Conservation (phyloP, 495 filamentous ascomycete species). For the Neurospora sp. region DNA sequence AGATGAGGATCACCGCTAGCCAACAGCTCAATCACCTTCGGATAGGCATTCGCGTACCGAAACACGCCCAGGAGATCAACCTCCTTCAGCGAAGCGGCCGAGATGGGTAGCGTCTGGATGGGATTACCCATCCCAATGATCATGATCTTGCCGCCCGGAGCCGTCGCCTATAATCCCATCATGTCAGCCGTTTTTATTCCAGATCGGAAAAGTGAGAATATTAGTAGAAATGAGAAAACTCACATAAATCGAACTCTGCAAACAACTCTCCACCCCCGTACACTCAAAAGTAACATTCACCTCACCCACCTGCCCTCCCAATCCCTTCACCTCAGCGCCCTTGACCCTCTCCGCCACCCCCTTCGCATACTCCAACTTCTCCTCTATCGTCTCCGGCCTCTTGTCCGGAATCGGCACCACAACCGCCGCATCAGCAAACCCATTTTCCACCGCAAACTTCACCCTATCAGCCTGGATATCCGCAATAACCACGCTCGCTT, state of each 20-base stretch:
- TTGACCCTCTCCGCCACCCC: constrained; percentile 46
- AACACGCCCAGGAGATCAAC: constrained; percentile 89
- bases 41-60: constrained; percentile 79
- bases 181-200: neutral
- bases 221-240: no score
- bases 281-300: constrained; percentile 84
- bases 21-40: constrained; percentile 62
- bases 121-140: constrained; percentile 94
- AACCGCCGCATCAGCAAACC: constrained; percentile 52
- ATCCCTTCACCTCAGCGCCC: constrained; percentile 16
- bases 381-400: constrained; percentile 43
- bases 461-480: constrained; percentile 69
- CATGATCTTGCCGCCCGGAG: constrained; percentile 70
- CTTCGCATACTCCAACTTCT: constrained; percentile 51
- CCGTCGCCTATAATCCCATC: constrained; percentile 38
- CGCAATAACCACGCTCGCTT: constrained; percentile 51
- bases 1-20: constrained; percentile 45
- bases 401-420: constrained; percentile 44
- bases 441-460: constrained; percentile 58
- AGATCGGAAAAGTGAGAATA: no score
- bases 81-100: constrained; percentile 77
- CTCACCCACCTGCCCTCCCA: constrained; percentile 35
- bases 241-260: constrained; percentile 82
- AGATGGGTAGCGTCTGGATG: constrained; percentile 76
- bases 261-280: constrained; percentile 77